Evolutionary conservation across 2,329 filamentous ascomycete species (phyloP), one percentile per base, ranked within the genome.

Genomic region (Zymoseptoria pseudotritici): DNA sequence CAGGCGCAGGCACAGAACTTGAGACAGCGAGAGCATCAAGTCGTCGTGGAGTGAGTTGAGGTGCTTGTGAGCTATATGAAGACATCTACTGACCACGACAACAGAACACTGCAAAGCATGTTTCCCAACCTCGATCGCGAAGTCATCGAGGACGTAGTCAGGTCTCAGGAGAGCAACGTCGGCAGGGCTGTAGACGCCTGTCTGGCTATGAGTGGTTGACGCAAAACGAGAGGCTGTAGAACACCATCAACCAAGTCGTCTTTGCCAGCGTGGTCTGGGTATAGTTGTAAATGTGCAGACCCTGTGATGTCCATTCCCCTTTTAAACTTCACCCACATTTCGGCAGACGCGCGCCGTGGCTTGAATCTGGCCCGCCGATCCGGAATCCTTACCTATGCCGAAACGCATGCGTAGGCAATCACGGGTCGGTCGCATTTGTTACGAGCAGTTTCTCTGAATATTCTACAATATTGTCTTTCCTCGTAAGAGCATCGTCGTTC

Each of bases 81-180:
- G 1, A 29, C 19, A n/a, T 20, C 17, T 36, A 50, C 60, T 65
- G 36, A 63, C 22, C 53, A 31, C n/a, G 11, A 8, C 10, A 5
- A 52, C 58, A 80, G 78, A 76, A 97, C 94, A 42, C 78, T 99
- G 59, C 87, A 90, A 54, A 89, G 91, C 68, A 99, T 99, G 94
- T 99, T 99, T 73, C 94, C 94, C 0, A 91, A 95, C 71, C 79
- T 99, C 55, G 94, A 99, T 74, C 85, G 86, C 69, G 95, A 99
- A 54, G 83, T 99, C 46, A 97, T 99, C 71, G 92, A 92, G 69
- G 94, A 99, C 77, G 94, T 99, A 50, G 94, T 99, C 24, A 86
- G 93, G 73, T 86, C 95, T 78, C 97, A 99, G 77, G 88, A 97
- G 75, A 95, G 94, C 72, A 85, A 78, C 51, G 77, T 80, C 2